phyloP scores from a whole-genome alignment of 768 basidiomycete genomes.

The Tylopilus plumbeoviolaceoides region DNA sequence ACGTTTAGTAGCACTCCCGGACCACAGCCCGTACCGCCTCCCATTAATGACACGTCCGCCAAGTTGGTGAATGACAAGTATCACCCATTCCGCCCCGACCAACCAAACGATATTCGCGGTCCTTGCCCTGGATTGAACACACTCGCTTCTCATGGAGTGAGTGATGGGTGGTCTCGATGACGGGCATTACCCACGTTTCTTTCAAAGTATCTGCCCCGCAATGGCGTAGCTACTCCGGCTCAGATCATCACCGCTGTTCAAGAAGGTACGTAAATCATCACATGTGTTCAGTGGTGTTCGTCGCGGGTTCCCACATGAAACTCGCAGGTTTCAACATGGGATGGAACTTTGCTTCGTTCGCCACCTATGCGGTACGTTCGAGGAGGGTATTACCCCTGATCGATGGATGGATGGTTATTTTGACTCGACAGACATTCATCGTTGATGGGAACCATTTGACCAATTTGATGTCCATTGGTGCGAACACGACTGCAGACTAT shows the following conservation, averaged over 20 bases:
- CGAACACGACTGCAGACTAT: slow-evolving; percentile 13
- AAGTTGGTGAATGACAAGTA: slow-evolving; percentile 17
- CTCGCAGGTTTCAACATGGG: slow-evolving; percentile 24
- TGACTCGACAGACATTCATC: slow-evolving; percentile 18
- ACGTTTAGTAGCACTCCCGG: slow-evolving; percentile 16
- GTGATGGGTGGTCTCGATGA: not conserved
- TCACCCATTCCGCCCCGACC: slow-evolving; percentile 13
- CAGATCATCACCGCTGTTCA: slow-evolving; percentile 23
- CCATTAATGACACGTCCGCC: slow-evolving; percentile 21
- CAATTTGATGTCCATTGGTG: slow-evolving; percentile 25
- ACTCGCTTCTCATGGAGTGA: slow-evolving; percentile 23
- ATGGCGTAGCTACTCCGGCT: slow-evolving; percentile 20
- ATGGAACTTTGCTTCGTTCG: slow-evolving; percentile 16
- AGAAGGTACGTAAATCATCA: slow-evolving; percentile 8
- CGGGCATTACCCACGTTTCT: not conserved
- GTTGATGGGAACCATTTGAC: slow-evolving; percentile 28
- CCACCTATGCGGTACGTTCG: slow-evolving; percentile 20
- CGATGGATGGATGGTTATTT: not conserved
- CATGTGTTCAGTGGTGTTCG: not conserved
- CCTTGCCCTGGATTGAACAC: slow-evolving; percentile 25
- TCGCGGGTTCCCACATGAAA: not conserved
- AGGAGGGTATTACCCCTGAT: not conserved
- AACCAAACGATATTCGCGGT: slow-evolving; percentile 20
- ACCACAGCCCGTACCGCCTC: slow-evolving; percentile 17
- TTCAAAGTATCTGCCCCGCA: slow-evolving; percentile 16